phyloP scores from a whole-genome alignment of 805 yeast species.

The Kodamaea fukazawae region DNA sequence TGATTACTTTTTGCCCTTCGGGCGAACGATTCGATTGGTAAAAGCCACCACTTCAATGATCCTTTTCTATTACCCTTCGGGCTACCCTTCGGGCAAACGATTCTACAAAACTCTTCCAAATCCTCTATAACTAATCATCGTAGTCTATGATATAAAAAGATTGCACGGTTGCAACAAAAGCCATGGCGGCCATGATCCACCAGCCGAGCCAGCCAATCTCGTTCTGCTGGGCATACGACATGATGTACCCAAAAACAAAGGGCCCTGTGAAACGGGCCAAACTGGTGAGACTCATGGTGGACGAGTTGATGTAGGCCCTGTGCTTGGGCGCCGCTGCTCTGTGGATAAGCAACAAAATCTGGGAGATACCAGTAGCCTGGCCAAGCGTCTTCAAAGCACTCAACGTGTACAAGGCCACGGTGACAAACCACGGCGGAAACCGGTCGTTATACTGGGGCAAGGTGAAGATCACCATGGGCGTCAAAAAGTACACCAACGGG shows the following conservation, averaged over 20 bases:
- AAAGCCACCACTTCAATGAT: too few species aligned
- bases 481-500: slow-evolving; percentile 30
- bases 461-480: slow-evolving; percentile 34
- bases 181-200: slow-evolving; percentile 33
- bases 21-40: too few species aligned
- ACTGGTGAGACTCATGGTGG: slow-evolving; percentile 32
- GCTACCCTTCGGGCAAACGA: too few species aligned
- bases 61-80: too few species aligned
- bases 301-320: slow-evolving; percentile 35
- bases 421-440: slow-evolving; percentile 31
- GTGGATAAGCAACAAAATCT: slow-evolving; percentile 32
- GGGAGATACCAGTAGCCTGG: slow-evolving; percentile 36
- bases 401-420: slow-evolving; percentile 24
- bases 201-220: slow-evolving; percentile 30
- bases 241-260: slow-evolving; percentile 31
- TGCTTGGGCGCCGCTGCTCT: slow-evolving; percentile 34
- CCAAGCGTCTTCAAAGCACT: slow-evolving; percentile 34
- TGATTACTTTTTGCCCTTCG: too few species aligned
- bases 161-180: slow-evolving; percentile 28
- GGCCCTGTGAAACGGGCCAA: slow-evolving; percentile 35
- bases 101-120: too few species aligned
- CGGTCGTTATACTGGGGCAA: slow-evolving; percentile 22
- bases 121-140: slow-evolving; percentile 19
- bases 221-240: slow-evolving; percentile 29
- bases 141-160: slow-evolving; percentile 26